Evolutionary conservation across 306 rosid species (phyloP).

Genomic region (Sicyos edulis): DNA sequence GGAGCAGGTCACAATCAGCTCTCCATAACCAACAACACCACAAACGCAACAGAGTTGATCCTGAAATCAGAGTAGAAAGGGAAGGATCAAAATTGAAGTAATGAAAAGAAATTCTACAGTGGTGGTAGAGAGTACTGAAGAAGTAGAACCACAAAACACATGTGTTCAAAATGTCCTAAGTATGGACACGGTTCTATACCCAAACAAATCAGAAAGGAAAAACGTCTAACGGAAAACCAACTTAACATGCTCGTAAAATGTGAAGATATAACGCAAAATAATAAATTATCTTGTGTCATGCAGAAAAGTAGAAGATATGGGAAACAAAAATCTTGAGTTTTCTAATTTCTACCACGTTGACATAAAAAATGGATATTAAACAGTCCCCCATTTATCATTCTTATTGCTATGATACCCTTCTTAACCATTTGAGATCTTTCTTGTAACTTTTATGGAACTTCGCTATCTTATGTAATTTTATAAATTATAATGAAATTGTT

Average conservation of each 20-base stretch:
- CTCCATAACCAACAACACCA: slow-evolving; percentile 35
- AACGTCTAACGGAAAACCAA: not conserved
- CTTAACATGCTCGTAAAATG: not conserved
- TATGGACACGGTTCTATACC: not conserved
- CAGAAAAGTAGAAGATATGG: not conserved
- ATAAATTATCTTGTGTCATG: not conserved
- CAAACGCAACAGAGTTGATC: slow-evolving; percentile 45
- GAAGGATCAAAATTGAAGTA: slow-evolving; percentile 11
- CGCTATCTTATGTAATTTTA: too few species aligned
- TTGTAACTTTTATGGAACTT: too few species aligned
- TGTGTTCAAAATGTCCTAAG: not conserved
- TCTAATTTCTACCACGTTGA: not conserved
- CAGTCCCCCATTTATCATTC: too few species aligned
- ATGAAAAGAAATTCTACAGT: not conserved
- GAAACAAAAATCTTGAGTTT: not conserved
- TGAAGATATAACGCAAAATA: not conserved
- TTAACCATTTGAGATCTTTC: too few species aligned
- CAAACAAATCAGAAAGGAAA: not conserved
- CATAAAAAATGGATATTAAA: not conserved
- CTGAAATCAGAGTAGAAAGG: slow-evolving; percentile 34
- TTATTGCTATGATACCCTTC: too few species aligned
- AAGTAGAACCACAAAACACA: slow-evolving; percentile 1
- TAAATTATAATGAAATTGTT: too few species aligned
- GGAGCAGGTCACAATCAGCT: slow-evolving; percentile 34
- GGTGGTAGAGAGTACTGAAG: not conserved